Base-by-base conservation (phyloP, 2,329 filamentous ascomycete species). In the Alternaria novae-zelandiae region DNA sequence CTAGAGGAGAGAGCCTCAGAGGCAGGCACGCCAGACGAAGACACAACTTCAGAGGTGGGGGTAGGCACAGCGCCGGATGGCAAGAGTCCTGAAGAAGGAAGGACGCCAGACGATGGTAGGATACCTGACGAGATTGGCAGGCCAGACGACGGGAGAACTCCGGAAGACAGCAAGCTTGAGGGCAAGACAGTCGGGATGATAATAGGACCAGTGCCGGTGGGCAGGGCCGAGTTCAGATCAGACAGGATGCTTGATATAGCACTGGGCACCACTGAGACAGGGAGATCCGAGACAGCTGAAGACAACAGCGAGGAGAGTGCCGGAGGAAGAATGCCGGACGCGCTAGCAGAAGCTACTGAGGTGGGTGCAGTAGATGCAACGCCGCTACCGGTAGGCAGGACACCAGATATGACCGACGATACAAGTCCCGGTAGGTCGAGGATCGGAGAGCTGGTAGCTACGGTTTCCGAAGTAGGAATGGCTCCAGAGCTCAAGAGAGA, bases 391-490 rank as follows among this genome's bases (percentile, higher is more conserved):
- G 69, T 60, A 57, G 66, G 69, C 25, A 63, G 30, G n/a, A 71
- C 49, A 50, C 69, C 67, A 45, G 72, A 74, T 20, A 72, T 61
- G 7, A 72, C 46, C 2, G 70, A 70, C 3, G 71, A 73, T 12
- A 73, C 21, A 43, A 70, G 50, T 12, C 63, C 66, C 9, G 71
- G 61, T 23, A 70, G n/a, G 47, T 64, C 61, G 13, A 67, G 36
- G 13, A 64, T 54, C 9, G 32, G 58, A 23, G 71, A 68, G 51
- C 61, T 69, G 2, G 65, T 43, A 28, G 63, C 58, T 11, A 57
- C 51, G 6, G 64, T 64, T 53, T 72, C 71, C 4, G 72, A 74
- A 8, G 73, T 72, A 10, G 70, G 70, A 28, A 70, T 74, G 5
- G 67, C 61, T 32, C 61, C 68, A 55, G 71, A 72, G 47, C 63